These are phyloP conservation scores for Aspergillus felis DNA, from an alignment of 2,329 filamentous ascomycete genomes.

Conservation along the genomic window DNA sequence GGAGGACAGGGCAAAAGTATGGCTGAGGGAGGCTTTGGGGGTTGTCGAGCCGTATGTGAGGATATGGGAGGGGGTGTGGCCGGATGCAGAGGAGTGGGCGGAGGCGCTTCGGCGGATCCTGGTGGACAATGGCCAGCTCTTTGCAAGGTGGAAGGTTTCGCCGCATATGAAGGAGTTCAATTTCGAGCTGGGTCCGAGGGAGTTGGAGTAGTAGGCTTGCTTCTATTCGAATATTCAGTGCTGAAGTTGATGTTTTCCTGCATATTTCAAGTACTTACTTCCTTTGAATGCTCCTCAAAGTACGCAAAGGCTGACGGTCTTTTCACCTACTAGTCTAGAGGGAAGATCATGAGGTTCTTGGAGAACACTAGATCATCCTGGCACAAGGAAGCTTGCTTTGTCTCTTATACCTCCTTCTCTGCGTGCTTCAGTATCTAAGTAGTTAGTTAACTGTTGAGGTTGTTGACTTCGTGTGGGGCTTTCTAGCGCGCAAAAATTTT, in stretches of 20 bases:
- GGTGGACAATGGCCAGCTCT: conserved; percentile 22
- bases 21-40: conserved; percentile 15
- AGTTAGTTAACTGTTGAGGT: too few species aligned
- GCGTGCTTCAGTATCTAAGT: too few species aligned
- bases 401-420: too few species aligned
- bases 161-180: conserved; percentile 14
- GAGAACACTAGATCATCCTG: too few species aligned
- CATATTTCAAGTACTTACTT: too few species aligned
- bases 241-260: too few species aligned
- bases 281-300: too few species aligned
- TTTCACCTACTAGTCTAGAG: too few species aligned
- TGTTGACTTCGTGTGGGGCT: background rate
- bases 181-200: conserved; percentile 15
- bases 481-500: background rate
- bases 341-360: too few species aligned
- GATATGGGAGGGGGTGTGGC: conserved; percentile 17
- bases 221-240: too few species aligned
- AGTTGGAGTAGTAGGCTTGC: background rate
- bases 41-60: conserved; percentile 18
- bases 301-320: too few species aligned
- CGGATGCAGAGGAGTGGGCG: conserved; percentile 14
- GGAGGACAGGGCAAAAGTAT: conserved; percentile 12
- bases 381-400: too few species aligned
- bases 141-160: conserved; percentile 19
- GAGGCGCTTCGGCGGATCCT: conserved; percentile 18